Percentiles rank a stretch among this genome's conserved stretches.
Evolutionary conservation across 2,329 filamentous ascomycete species (phyloP).

Genomic region (Bipolaris bicolor): DNA sequence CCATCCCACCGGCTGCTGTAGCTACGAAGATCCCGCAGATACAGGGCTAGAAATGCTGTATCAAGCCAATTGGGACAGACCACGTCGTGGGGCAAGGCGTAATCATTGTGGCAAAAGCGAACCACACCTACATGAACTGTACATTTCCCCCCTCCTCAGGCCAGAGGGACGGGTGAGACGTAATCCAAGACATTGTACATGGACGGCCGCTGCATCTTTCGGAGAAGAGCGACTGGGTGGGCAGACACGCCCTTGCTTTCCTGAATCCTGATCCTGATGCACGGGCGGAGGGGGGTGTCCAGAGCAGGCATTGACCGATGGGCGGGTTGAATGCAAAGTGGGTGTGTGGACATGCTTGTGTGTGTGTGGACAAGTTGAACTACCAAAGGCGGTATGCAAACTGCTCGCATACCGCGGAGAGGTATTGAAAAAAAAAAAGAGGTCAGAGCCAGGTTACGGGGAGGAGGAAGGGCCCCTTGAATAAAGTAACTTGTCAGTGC

Average conservation of each 20-base stretch:
- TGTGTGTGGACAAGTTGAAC: not conserved
- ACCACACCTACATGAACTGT: slow-evolving; percentile 1
- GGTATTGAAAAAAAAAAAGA: too few relatives aligned
- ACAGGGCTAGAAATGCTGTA: not conserved
- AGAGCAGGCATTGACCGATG: slow-evolving; percentile 11
- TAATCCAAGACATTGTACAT: not conserved
- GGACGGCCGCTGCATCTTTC: not conserved
- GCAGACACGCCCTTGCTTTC: not conserved
- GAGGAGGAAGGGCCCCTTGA: too few relatives aligned
- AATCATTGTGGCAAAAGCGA: slow-evolving; percentile 2
- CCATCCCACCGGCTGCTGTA: not conserved
- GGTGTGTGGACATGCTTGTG: not conserved
- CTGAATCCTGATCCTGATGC: not conserved
- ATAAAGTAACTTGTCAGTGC: too few relatives aligned
- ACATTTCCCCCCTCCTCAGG: too few relatives aligned
- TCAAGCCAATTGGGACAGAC: slow-evolving; percentile 9
- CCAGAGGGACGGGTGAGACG: slow-evolving; percentile 1
- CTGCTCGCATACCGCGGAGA: too few relatives aligned
- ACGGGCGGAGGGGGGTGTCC: not conserved
- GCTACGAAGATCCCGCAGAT: not conserved
- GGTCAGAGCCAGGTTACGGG: too few relatives aligned
- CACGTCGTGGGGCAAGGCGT: slow-evolving; percentile 9
- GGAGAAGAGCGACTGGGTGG: slow-evolving; percentile 16
- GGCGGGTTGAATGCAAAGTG: not conserved
- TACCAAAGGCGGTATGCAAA: not conserved